Base-by-base conservation (phyloP, 352 stramenopile species). In the Phytophthora cajani region DNA sequence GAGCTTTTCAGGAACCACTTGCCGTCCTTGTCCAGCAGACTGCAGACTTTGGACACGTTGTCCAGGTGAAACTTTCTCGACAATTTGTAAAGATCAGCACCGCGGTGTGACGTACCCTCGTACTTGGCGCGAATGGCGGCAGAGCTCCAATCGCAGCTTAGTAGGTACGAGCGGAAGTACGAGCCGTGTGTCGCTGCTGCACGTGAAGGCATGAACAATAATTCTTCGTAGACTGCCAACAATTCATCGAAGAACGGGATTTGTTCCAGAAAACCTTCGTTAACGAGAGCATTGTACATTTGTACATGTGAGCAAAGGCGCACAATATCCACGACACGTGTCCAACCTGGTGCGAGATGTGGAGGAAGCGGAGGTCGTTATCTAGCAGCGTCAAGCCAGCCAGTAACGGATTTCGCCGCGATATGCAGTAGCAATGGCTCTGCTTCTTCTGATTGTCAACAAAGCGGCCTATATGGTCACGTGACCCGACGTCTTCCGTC, bases 241-340 rank as follows among this genome's bases (percentile, higher is more conserved):
- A 74, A 14, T 0, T 62, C 59, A 3, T 78, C 74, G 16, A 76
- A 63, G 32, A 78, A 74, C 21, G 65, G 51, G 17, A 73, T 74
- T 19, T 11, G n/a, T 0, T 47, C n/a, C 1, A 81, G 12, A 19
- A 74, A 47, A 0, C 52, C n/a, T 50, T 58, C 50, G 16, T 74
- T 60, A 25, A 62, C 23, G 5, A 81, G 58, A n/a, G 66, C 74
- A 33, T 61, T 56, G 46, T 76, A 81, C 23, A 81, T 19, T 61
- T 56, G 46, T 76, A 81, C 23, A 81, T 19, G 40, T 80, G 64
- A 1, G 56, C 56, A 23, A 80, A 77, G 27, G 60, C 64, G 19
- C 64, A 50, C 25, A 79, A 62, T 1, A 55, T 65, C 3, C 50
- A 63, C 23, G 72, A 70, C 36, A 50, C 58, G 30, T 65, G 23